A percentile compares a stretch with the other conserved stretches of the same genome.
Conservation (phyloP, 2,329 filamentous ascomycete genomes). For the Scedosporium minutisporum region DNA sequence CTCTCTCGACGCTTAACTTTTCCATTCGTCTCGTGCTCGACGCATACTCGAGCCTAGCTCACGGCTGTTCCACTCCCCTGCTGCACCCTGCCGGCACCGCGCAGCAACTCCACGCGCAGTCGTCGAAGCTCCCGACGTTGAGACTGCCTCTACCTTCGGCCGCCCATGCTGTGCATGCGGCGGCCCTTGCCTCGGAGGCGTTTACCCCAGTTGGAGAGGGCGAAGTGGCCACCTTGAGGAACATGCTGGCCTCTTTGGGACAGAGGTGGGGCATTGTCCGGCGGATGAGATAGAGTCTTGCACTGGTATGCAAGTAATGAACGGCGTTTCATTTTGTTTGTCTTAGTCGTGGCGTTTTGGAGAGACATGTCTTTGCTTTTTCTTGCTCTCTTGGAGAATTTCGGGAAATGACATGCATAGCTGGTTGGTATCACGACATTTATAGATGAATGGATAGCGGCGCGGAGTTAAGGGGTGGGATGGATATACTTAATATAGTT, state of each 20-base stretch:
- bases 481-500: too few species aligned
- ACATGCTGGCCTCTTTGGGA: not conserved
- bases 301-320: too few species aligned
- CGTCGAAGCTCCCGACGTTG: not conserved
- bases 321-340: too few species aligned
- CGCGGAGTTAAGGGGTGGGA: too few species aligned
- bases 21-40: constrained; percentile 25
- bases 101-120: not conserved
- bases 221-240: not conserved
- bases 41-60: constrained; percentile 24
- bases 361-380: not conserved
- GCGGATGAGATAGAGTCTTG: not conserved
- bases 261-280: not conserved
- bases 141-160: not conserved
- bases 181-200: not conserved
- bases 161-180: not conserved
- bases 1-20: constrained; percentile 26
- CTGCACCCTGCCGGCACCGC: not conserved
- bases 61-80: constrained; percentile 2
- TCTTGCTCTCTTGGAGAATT: not conserved
- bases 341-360: too few species aligned
- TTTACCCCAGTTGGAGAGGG: not conserved
- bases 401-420: not conserved
- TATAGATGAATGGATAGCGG: too few species aligned
- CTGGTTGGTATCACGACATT: too few species aligned